Conservation (phyloP, 2,329 filamentous ascomycete genomes). For the Pezicula neosporulosa region DNA sequence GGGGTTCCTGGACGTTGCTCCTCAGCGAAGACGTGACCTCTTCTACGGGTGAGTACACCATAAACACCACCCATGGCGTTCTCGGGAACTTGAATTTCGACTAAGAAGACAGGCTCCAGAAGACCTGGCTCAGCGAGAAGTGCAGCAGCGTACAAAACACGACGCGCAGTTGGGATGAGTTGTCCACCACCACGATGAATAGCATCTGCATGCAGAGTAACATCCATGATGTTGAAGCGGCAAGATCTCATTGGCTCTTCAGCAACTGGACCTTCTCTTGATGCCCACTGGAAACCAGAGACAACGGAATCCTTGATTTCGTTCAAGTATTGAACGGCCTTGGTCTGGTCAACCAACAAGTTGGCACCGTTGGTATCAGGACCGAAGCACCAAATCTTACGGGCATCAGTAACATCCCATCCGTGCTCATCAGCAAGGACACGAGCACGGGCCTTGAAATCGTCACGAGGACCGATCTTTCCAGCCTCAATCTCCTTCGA, state of each 20-base stretch:
- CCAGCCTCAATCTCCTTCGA: constrained; percentile 84
- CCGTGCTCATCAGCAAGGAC: constrained; percentile 93
- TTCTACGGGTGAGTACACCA: constrained; percentile 93
- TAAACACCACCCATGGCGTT: constrained; percentile 99
- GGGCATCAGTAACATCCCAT: constrained; percentile 99
- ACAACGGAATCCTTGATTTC: constrained; percentile 99
- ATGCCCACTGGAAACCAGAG: constrained; percentile 99
- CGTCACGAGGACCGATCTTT: constrained; percentile 92
- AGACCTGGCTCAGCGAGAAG: constrained; percentile 90
- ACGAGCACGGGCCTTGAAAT: constrained; percentile 98
- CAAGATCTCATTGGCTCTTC: constrained; percentile 97
- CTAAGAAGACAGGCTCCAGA: constrained; percentile 96
- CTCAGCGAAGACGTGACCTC: constrained; percentile 99
- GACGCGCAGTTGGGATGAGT: constrained; percentile 95
- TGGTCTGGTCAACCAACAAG: constrained; percentile 98
- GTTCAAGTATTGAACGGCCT: constrained; percentile 99
- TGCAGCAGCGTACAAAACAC: constrained; percentile 91
- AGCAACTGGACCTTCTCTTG: constrained; percentile 92
- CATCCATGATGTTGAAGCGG: constrained; percentile 99
- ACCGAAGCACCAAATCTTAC: constrained; percentile 99
- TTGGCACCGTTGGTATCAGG: constrained; percentile 97
- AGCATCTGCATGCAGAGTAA: constrained; percentile 98
- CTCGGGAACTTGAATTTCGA: constrained; percentile 99
- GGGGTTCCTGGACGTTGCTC: constrained; percentile 98
- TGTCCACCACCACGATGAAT: constrained; percentile 99